Evolutionary conservation across 2,329 filamentous ascomycete species (phyloP).

Genomic region (Thielaviopsis euricoi): DNA sequence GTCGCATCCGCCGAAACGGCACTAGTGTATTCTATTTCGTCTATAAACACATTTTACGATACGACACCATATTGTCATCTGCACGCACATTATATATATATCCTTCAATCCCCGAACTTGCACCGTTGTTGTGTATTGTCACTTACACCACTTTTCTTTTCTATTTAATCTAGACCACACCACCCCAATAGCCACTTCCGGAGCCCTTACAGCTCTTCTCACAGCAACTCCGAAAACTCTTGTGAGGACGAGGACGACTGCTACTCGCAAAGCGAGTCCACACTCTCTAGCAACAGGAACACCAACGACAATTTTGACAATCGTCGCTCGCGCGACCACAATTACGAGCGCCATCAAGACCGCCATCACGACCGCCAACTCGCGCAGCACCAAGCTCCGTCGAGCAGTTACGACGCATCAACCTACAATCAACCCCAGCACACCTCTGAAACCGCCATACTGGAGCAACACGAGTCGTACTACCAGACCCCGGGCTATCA

Average conservation of each 20-base stretch:
- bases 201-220: not conserved
- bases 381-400: not conserved
- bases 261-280: not conserved
- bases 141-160: not conserved
- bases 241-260: not conserved
- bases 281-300: not conserved
- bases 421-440: conserved; percentile 18
- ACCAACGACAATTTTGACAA: not conserved
- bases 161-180: not conserved
- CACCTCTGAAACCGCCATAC: conserved; percentile 37
- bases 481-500: conserved; percentile 23
- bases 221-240: not conserved
- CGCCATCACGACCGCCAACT: not conserved
- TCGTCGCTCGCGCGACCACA: too few species aligned
- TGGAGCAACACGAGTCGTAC: conserved; percentile 50
- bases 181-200: not conserved
- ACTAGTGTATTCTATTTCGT: not conserved
- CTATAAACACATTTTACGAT: not conserved
- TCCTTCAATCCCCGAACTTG: not conserved
- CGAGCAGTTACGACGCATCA: conserved; percentile 5
- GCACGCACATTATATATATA: not conserved
- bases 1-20: not conserved
- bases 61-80: not conserved
- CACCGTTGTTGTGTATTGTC: not conserved
- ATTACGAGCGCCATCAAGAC: too few species aligned